phyloP scores from a whole-genome alignment of 768 basidiomycete species.

The Mycena alexandri region DNA sequence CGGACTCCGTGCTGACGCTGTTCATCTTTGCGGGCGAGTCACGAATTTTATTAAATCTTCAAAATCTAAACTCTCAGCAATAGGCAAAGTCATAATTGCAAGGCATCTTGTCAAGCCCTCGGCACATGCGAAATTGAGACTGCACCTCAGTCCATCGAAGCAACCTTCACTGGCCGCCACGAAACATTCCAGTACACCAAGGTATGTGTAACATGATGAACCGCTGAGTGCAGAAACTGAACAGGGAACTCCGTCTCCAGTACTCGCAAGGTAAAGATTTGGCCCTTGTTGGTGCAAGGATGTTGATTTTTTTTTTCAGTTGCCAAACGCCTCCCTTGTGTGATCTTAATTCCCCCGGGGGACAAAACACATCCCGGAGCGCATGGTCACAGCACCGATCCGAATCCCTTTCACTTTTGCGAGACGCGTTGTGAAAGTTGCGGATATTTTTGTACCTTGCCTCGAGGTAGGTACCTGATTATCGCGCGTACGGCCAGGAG shows the following conservation, averaged over 20 bases:
- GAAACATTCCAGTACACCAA: slow-evolving; percentile 77
- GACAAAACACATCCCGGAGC: slow-evolving; percentile 57
- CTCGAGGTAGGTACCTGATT: slow-evolving; percentile 56
- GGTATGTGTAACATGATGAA: slow-evolving; percentile 46
- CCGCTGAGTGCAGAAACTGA: not conserved
- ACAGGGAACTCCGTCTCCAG: slow-evolving; percentile 42
- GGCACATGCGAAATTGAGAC: slow-evolving; percentile 74
- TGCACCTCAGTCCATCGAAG: slow-evolving; percentile 69
- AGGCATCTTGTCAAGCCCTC: slow-evolving; percentile 52
- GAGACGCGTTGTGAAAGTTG: slow-evolving; percentile 67
- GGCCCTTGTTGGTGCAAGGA: not conserved
- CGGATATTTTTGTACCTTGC: slow-evolving; percentile 70
- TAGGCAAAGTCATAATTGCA: slow-evolving; percentile 67
- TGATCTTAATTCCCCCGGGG: slow-evolving; percentile 59
- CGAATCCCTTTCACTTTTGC: slow-evolving; percentile 66
- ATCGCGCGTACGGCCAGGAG: not conserved
- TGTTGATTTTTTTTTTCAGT: slow-evolving; percentile 45
- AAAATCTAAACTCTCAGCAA: not conserved
- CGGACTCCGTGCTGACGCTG: slow-evolving; percentile 51
- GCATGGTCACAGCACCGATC: slow-evolving; percentile 63
- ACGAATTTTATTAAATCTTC: not conserved
- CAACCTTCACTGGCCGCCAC: slow-evolving; percentile 70
- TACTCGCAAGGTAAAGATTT: slow-evolving; percentile 62
- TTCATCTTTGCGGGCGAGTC: slow-evolving; percentile 71
- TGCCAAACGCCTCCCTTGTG: slow-evolving; percentile 64